Conservation (phyloP, 1,284 basidiomycete genomes). For the Ceratobasidium sp. region DNA sequence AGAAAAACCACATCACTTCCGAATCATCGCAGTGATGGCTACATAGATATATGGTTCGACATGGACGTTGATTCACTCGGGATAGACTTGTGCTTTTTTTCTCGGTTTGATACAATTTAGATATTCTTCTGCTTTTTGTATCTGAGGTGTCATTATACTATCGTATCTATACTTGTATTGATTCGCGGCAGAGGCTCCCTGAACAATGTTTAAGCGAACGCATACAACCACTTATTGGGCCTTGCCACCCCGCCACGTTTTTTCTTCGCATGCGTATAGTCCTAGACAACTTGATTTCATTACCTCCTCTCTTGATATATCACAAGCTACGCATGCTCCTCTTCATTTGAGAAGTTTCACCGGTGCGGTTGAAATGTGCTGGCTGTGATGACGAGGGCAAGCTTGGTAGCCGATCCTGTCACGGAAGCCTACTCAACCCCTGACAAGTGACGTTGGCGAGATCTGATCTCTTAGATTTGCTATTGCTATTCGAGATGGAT, state of each 20-base stretch:
- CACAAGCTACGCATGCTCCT: background rate
- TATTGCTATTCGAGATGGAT: no score
- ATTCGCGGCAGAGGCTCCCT: background rate
- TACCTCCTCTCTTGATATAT: background rate
- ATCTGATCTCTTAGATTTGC: no score
- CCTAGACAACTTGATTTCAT: background rate
- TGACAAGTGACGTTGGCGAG: no score
- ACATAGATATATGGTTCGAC: constrained; percentile 28
- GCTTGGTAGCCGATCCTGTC: no score
- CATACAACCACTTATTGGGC: background rate
- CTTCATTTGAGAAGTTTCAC: background rate
- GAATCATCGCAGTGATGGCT: constrained; percentile 48
- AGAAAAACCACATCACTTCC: constrained; percentile 47
- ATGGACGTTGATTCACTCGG: no score
- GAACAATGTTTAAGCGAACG: background rate
- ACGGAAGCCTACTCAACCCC: no score
- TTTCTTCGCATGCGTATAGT: no score
- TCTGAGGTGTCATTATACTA: background rate
- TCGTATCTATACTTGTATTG: background rate
- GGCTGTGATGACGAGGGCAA: background rate
- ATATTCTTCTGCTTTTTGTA: background rate
- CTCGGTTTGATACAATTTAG: background rate
- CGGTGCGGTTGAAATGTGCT: background rate
- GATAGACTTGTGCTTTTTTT: background rate
- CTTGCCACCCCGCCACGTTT: background rate